Percentiles rank a stretch among this genome's conserved stretches.
These are phyloP conservation scores for Colletotrichum agaves DNA, from an alignment of 2,329 filamentous ascomycete species.

Conservation along the genomic window DNA sequence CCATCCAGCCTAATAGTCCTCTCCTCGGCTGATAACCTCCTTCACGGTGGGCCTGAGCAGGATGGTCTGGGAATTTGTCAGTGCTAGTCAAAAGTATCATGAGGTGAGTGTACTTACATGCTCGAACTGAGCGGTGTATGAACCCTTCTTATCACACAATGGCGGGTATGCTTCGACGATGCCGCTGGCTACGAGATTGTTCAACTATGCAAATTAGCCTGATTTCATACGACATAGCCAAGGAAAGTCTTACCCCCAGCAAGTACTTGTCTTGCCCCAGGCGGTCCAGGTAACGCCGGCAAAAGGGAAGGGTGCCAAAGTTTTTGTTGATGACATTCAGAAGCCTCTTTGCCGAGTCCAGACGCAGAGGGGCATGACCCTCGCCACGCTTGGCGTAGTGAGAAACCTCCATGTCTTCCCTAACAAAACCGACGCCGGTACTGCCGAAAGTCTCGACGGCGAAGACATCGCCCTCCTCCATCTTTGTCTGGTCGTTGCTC, in stretches of 20 bases:
- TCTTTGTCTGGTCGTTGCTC: slow-evolving; percentile 79
- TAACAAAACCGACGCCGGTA: slow-evolving; percentile 80
- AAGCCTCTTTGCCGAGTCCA: slow-evolving; percentile 85
- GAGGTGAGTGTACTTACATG: slow-evolving; percentile 72
- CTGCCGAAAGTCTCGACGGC: slow-evolving; percentile 87
- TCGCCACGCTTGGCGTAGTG: slow-evolving; percentile 85
- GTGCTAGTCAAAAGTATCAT: slow-evolving; percentile 4
- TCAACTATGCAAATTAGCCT: slow-evolving; percentile 67
- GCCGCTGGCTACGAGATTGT: slow-evolving; percentile 83
- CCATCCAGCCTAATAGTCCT: slow-evolving; percentile 73
- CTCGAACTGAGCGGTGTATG: slow-evolving; percentile 93
- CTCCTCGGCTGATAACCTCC: slow-evolving; percentile 87
- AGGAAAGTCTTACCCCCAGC: slow-evolving; percentile 73
- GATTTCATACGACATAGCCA: slow-evolving; percentile 40
- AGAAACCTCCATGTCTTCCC: slow-evolving; percentile 84
- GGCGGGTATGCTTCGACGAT: slow-evolving; percentile 93
- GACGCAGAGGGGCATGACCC: slow-evolving; percentile 78
- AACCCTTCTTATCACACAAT: slow-evolving; percentile 90
- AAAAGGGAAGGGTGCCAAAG: slow-evolving; percentile 93
- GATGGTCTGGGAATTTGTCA: slow-evolving; percentile 67
- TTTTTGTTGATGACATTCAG: slow-evolving; percentile 95
- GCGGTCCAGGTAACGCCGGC: slow-evolving; percentile 88
- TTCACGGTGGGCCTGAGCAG: slow-evolving; percentile 83
- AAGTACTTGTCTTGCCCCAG: slow-evolving; percentile 96
- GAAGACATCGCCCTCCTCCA: slow-evolving; percentile 87